Base-by-base conservation (phyloP, 768 basidiomycete species). In the Boletus reticulatus region DNA sequence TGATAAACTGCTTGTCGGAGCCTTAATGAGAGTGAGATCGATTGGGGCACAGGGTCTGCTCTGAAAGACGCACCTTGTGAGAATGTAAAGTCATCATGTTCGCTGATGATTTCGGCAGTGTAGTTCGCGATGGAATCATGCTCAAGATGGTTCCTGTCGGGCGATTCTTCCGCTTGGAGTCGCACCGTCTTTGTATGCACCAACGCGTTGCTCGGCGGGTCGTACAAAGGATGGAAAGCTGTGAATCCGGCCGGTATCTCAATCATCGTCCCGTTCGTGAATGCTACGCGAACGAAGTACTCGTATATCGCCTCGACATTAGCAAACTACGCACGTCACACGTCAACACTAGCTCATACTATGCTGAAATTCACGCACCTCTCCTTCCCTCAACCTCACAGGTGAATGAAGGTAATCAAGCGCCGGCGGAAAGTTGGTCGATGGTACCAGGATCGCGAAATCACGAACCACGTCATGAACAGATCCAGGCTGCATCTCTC, bases 401-500 rank as follows among this genome's bases (percentile, higher is more conserved):
- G 1, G 17, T 24, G 46, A 29, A 43, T 3, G 34, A 5, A 39
- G 11, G 13, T 43, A 51, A n/a, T 66, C 57, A n/a, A 56, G 14
- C 8, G 43, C 55, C 0, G 55, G 55, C 7, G 62, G 59, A 12
- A 55, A 65, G 45, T 64, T 55, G 3, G 60, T 62, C 19, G 37
- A 61, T 8, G 63, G 60, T 8, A 62, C 44, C 12, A 65, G 42
- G 24, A 61, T 27, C 22, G 59, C 51, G 24, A 61, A 65, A 4
- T 42, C 48, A 27, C 9, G 42, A 16, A 45, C 14, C 2, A 56
- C 31, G 10, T 43, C 37, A 10, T 27, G 27, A 43, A 14, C 6
- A 4, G 45, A 32, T 12, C 27, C 43, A n/a, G 27, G 24, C 9
- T 29, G 38, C 12, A 16, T 41, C 9, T 43, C 36, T 5, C 6